These are phyloP conservation scores for Diutina neorugosa DNA, from an alignment of 1,139 yeast species.

Conservation along the genomic window DNA sequence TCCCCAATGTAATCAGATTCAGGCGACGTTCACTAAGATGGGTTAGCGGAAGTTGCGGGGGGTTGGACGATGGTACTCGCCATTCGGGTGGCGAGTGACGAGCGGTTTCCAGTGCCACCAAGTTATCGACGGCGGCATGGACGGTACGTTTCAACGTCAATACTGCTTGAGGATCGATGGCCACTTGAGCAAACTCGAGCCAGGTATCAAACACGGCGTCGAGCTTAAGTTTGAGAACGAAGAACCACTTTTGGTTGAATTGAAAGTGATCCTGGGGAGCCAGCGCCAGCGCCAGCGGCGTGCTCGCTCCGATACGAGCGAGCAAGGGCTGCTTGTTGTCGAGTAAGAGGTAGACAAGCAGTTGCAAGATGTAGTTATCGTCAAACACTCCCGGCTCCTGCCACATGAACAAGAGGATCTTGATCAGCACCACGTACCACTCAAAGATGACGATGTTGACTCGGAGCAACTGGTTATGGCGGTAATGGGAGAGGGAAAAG, in stretches of 20 bases:
- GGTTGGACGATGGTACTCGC: neutral
- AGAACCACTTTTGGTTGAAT: conserved; percentile 1
- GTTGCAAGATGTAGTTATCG: conserved; percentile 2
- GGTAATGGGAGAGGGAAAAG: neutral
- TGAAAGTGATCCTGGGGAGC: neutral
- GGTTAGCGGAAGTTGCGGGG: neutral
- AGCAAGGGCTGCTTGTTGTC: conserved; percentile 1
- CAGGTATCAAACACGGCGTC: neutral
- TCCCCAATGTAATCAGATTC: neutral
- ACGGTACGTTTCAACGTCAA: neutral
- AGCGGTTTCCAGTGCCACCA: neutral
- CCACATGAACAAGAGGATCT: conserved; percentile 12
- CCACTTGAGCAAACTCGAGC: neutral
- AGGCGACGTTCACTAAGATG: neutral
- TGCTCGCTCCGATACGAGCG: neutral
- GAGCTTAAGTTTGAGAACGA: neutral
- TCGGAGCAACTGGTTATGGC: neutral
- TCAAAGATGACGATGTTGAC: conserved; percentile 16
- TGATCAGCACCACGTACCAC: conserved; percentile 28
- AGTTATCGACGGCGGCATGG: neutral
- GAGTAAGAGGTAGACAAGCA: neutral
- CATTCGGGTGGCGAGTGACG: neutral
- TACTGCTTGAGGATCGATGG: neutral
- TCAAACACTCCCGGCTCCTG: neutral
- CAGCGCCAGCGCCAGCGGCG: neutral